Conservation (phyloP, 768 basidiomycete genomes). For the Serendipita indica region DNA sequence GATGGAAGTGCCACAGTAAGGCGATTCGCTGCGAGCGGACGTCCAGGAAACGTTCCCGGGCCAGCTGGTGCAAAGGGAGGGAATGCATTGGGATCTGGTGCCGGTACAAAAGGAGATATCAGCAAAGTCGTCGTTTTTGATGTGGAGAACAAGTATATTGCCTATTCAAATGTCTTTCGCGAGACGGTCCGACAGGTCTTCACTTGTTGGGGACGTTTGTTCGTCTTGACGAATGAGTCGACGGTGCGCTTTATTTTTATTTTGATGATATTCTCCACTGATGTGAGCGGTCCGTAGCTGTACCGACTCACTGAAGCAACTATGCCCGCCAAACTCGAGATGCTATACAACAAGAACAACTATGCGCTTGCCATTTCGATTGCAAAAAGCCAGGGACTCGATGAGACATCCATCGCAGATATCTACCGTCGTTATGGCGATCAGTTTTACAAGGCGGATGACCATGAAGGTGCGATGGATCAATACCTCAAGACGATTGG, state of each 20-base stretch:
- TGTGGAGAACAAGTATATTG: constrained; percentile 79
- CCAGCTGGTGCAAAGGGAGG: constrained; percentile 1
- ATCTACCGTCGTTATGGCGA: constrained; percentile 87
- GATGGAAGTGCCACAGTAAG: constrained; percentile 63
- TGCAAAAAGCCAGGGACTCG: constrained; percentile 64
- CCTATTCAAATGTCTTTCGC: constrained; percentile 65
- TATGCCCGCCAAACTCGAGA: constrained; percentile 70
- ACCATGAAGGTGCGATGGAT: constrained; percentile 86
- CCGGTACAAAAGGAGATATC: constrained; percentile 33
- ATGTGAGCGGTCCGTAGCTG: constrained; percentile 28
- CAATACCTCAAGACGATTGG: constrained; percentile 89
- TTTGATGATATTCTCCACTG: not conserved
- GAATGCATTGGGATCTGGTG: not conserved
- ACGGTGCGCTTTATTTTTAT: constrained; percentile 32
- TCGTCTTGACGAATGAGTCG: constrained; percentile 63
- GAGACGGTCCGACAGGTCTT: constrained; percentile 75
- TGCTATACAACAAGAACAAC: constrained; percentile 66
- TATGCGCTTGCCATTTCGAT: constrained; percentile 70
- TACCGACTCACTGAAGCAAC: constrained; percentile 60
- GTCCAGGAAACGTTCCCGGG: not conserved
- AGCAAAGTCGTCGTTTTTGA: constrained; percentile 79
- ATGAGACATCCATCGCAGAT: constrained; percentile 62
- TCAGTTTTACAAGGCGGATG: constrained; percentile 75
- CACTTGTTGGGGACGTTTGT: constrained; percentile 68
- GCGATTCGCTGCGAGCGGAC: constrained; percentile 41